Base-by-base conservation (phyloP, 371 early-diverging fungal species). In the Mortierella sp. region DNA sequence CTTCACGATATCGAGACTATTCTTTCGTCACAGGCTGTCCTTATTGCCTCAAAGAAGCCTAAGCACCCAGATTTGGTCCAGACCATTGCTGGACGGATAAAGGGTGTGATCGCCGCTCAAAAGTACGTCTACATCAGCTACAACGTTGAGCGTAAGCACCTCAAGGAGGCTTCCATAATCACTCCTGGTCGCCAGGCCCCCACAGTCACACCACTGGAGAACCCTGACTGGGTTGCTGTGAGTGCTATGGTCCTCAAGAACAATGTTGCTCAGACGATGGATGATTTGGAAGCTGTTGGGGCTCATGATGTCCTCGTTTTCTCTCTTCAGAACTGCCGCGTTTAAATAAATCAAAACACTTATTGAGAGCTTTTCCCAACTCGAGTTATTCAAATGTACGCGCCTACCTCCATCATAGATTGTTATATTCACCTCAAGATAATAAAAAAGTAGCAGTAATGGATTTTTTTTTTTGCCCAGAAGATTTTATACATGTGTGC, bases 141-240 rank as follows among this genome's bases (percentile, higher is more conserved):
- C 87, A 98, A 98, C 75, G 87, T 97, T 64, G 84, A 86, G 30
- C 87, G 96, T 18, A 80, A 71, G 10, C 75, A 87, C 62, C 78
- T 97, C 65, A 83, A 85, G 22, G 73, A 80, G n/a, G 96, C 95
- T 0, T 85, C 87, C 3, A 73, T 81, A 62, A 91, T 98, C 68
- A 95, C 98, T 2, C 97, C 98, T 0, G 98, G 99, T 37, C 91
- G 95, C 64, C 94, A 93, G 81, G 97, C 97, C 4, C 97, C 99
- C 24, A 95, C 98, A 0, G 88, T 98, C 40, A 93, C 92, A 5
- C 84, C 93, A 5, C 83, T 98, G 59, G 97, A 97, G 64, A 90
- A 96, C 74, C 87, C 88, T 52, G 93, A 91, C 39, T 97, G 98
- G 97, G 95, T 96, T 5, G 95, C 96, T 3, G 95, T 98, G 30